phyloP scores from a whole-genome alignment of 768 basidiomycete species.

The Pleurotus sapidus region DNA sequence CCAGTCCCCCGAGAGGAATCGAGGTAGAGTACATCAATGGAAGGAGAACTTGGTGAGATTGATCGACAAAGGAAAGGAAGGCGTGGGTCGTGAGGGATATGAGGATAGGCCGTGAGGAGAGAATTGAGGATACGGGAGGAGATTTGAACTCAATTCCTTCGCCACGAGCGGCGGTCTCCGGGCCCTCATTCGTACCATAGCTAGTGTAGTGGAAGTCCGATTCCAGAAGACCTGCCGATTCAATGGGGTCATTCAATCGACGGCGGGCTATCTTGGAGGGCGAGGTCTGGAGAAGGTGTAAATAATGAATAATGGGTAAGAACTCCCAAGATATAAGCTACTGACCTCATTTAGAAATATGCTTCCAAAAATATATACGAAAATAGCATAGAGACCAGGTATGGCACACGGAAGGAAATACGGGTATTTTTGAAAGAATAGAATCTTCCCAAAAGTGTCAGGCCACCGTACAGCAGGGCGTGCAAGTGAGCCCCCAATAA shows the following conservation, averaged over 20 bases:
- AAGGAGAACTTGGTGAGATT: conserved; percentile 31
- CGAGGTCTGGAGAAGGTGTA: neutral
- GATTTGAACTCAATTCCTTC: neutral
- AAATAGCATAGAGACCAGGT: conserved; percentile 40
- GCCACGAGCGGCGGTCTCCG: neutral
- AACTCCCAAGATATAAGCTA: too few relatives aligned
- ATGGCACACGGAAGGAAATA: conserved; percentile 50
- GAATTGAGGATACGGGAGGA: neutral
- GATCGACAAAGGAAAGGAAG: conserved; percentile 35
- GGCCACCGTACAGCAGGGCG: conserved; percentile 49
- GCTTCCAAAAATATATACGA: conserved; percentile 1
- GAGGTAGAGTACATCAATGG: conserved; percentile 58
- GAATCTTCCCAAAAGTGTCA: conserved; percentile 36
- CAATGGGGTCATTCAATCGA: neutral
- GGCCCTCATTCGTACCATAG: neutral
- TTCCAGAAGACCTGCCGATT: neutral
- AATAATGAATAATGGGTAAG: too few relatives aligned
- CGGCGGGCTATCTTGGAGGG: neutral
- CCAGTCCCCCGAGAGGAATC: conserved; percentile 59
- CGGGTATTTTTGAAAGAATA: conserved; percentile 46
- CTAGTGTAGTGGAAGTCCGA: neutral
- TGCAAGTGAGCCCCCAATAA: conserved; percentile 46
- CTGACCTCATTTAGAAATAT: conserved; percentile 4
- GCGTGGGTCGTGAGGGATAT: conserved; percentile 21
- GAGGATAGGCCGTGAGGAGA: neutral